Percentiles rank a stretch among this genome's conserved stretches.
Conservation (phyloP, 169 alveolate species). For the Plasmodium relictum region DNA sequence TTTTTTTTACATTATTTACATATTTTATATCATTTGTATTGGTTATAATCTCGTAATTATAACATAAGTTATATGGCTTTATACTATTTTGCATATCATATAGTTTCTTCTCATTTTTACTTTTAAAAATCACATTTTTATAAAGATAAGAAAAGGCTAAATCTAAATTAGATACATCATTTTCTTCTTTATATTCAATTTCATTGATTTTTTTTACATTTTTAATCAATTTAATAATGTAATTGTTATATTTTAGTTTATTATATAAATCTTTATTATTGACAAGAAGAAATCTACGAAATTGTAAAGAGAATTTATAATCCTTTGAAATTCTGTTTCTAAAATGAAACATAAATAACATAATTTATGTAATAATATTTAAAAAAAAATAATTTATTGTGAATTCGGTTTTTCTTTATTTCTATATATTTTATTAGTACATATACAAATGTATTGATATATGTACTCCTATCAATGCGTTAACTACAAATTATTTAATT, state of each 20-base stretch:
- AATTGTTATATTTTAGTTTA: conserved; percentile 39
- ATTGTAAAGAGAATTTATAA: conserved; percentile 10
- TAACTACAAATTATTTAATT: too few species aligned
- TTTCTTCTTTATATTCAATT: conserved; percentile 4
- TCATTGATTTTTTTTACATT: conserved; percentile 18
- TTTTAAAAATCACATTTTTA: conserved; percentile 33
- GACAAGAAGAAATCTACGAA: conserved; percentile 8
- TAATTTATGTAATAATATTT: neutral
- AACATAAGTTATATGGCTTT: neutral
- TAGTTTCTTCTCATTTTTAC: neutral
- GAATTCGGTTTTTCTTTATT: too few species aligned
- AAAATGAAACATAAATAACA: neutral
- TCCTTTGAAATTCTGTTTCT: neutral
- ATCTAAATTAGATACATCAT: conserved; percentile 3
- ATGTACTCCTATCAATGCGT: too few species aligned
- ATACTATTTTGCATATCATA: neutral
- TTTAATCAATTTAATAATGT: conserved; percentile 33
- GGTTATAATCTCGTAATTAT: neutral
- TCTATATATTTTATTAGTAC: too few species aligned
- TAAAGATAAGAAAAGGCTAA: conserved; percentile 39
- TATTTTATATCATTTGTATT: conserved; percentile 15
- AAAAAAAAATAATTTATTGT: too few species aligned
- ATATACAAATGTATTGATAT: too few species aligned
- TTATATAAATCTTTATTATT: conserved; percentile 26
- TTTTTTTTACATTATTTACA: conserved; percentile 1